Evolutionary conservation across 2,329 filamentous ascomycete genomes (phyloP).

Genomic region (Epichloe baconii): DNA sequence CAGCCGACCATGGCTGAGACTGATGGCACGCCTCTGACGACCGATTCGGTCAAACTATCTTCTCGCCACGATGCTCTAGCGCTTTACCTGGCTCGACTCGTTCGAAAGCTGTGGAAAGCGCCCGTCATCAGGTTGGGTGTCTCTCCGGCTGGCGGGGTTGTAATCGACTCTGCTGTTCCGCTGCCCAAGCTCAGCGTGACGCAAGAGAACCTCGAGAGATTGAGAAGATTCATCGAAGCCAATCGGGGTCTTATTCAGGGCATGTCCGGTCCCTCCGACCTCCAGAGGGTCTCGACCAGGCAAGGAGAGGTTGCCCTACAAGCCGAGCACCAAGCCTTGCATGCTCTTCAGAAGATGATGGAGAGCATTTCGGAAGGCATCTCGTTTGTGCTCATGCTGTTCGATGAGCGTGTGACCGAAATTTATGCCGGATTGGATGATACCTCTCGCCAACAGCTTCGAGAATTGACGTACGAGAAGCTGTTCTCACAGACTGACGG

Average conservation of each 20-base stretch:
- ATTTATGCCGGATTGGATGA: conserved; percentile 69
- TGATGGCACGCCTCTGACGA: conserved; percentile 55
- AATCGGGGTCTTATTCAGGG: conserved; percentile 91
- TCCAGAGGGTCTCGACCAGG: conserved; percentile 64
- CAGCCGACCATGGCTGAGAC: conserved; percentile 71
- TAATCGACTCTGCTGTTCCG: conserved; percentile 54
- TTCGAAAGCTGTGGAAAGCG: conserved; percentile 79
- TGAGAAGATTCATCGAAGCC: conserved; percentile 71
- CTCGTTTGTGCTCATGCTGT: conserved; percentile 87
- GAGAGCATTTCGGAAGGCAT: conserved; percentile 91
- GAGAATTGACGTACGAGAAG: conserved; percentile 71
- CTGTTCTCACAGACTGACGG: conserved; percentile 71
- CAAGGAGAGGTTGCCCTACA: conserved; percentile 88
- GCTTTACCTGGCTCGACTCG: conserved; percentile 75
- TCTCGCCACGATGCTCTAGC: conserved; percentile 80
- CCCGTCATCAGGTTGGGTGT: conserved; percentile 49
- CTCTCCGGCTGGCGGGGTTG: conserved; percentile 43
- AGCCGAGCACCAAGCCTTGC: conserved; percentile 84
- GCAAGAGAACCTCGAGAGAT: conserved; percentile 66
- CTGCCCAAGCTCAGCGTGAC: conserved; percentile 58
- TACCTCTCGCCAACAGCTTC: conserved; percentile 52
- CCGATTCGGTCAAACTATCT: conserved; percentile 77
- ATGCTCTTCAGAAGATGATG: conserved; percentile 74
- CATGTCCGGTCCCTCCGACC: conserved; percentile 75
- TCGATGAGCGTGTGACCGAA: conserved; percentile 84